Percentiles rank a stretch among this genome's conserved stretches.
Conservation (phyloP, 73 alveolate species). For the Paramecium caudatum region DNA sequence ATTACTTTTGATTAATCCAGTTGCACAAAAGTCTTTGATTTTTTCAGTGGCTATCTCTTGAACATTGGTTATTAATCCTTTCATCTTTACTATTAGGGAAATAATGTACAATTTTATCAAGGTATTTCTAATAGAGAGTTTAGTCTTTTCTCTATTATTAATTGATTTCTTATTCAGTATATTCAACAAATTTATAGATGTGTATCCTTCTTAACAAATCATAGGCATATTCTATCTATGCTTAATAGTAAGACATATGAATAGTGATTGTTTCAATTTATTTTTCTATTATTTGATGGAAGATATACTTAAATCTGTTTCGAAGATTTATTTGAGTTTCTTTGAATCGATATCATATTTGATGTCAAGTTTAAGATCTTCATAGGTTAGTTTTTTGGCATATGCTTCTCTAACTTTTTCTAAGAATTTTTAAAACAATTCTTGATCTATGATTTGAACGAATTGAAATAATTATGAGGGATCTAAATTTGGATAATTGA, state of each 20-base stretch:
- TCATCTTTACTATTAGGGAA: background rate
- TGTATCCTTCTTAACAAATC: slow-evolving; percentile 62
- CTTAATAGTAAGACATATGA: background rate
- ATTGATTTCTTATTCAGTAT: background rate
- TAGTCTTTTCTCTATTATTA: background rate
- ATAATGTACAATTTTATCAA: slow-evolving; percentile 1
- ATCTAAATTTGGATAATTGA: background rate
- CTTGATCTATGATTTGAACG: background rate
- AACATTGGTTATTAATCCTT: background rate
- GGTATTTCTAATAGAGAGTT: slow-evolving; percentile 7
- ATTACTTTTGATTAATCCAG: slow-evolving; percentile 32
- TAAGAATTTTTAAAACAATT: background rate
- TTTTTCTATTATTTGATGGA: background rate
- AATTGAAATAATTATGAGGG: background rate
- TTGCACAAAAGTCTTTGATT: slow-evolving; percentile 50
- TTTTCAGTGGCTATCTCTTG: slow-evolving; percentile 35
- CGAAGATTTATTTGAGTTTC: background rate
- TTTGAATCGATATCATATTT: background rate
- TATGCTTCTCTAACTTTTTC: background rate
- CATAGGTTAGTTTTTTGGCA: slow-evolving; percentile 21
- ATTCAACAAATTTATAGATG: slow-evolving; percentile 1
- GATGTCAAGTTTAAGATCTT: slow-evolving; percentile 20
- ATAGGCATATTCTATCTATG: slow-evolving; percentile 55
- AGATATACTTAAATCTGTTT: slow-evolving; percentile 44
- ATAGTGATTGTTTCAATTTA: background rate